Evolutionary conservation across 345 rosid species (phyloP), one percentile per base, ranked within the genome.

Genomic region (Moringa oleifera): DNA sequence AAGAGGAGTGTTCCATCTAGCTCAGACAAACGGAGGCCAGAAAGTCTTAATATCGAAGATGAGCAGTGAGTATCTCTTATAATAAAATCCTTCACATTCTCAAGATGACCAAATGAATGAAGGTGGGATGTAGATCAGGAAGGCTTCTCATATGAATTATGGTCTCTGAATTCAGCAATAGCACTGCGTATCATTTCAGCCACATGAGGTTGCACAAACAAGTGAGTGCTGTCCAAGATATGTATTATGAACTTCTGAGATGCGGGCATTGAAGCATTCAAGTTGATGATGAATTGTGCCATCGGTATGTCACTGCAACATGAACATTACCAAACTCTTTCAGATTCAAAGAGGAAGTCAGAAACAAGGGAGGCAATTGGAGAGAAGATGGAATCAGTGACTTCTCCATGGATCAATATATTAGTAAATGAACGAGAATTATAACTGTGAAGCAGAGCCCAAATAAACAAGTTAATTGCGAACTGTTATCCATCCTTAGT

Each of bases 71-170:
- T n/a, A n/a, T n/a, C n/a, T n/a, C n/a, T n/a, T n/a, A n/a, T n/a
- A n/a, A n/a, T 28, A 28, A 28, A 2, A 28, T 28, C 8, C 8
- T 28, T 8, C 33, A 28, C 33, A 28, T 28, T 28, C 33, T 0
- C 54, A 33, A 1, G 57, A 31, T n/a, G n/a, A n/a, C n/a, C n/a
- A n/a, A 21, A 11, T 28, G 63, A 18, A 2, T 2, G 8, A 28
- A 28, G 8, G 33, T 2, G 33, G 33, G 33, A 8, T 3, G 8
- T 28, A 28, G 8, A 63, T 78, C 71, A 81, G 68, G 77, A 25
- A 8, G 96, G 98, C 75, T 92, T 92, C 75, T 89, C 91, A 25
- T 92, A 92, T 21, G 95, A 89, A 67, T 82, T 87, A 76, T 85
- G 88, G 55, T 89, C 91, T 77, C 97, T 79, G 69, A 87, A 92